Percentiles rank a stretch among this genome's conserved stretches.
These are phyloP conservation scores for Arthrobotrys sinensis DNA, from an alignment of 2,329 filamentous ascomycete species.

Conservation along the genomic window DNA sequence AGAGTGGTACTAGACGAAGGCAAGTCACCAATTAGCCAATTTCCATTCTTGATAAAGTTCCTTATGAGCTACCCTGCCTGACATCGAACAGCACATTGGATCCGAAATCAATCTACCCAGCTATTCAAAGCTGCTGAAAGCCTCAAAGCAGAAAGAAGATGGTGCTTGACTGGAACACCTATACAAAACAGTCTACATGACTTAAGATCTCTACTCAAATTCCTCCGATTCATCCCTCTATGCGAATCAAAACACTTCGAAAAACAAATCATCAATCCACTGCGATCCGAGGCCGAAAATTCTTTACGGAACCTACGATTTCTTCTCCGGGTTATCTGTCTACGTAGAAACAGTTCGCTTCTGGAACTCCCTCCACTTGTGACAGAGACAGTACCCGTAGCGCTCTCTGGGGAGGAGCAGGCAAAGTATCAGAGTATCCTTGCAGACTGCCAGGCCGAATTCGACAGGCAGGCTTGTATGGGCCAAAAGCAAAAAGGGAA, in stretches of 20 bases:
- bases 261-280: constrained; percentile 68
- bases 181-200: constrained; percentile 73
- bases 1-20: constrained; percentile 42
- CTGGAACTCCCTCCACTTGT: constrained; percentile 10
- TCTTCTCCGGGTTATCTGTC: constrained; percentile 51
- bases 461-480: neutral
- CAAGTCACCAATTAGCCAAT: neutral
- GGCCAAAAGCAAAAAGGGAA: neutral
- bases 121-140: constrained; percentile 69
- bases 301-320: constrained; percentile 38
- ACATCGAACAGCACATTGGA: constrained; percentile 69
- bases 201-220: constrained; percentile 71
- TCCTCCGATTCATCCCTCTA: constrained; percentile 69
- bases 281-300: constrained; percentile 55
- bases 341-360: constrained; percentile 39
- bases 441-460: constrained; percentile 8
- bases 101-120: constrained; percentile 70
- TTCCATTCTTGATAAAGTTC: neutral
- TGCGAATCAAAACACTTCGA: constrained; percentile 68
- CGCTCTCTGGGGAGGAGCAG: neutral
- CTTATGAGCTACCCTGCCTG: neutral
- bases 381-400: constrained; percentile 5
- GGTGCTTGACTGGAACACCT: constrained; percentile 73
- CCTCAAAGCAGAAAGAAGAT: constrained; percentile 69
- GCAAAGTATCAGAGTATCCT: constrained; percentile 5